Evolutionary conservation across 176 grass and related monocot species (phyloP).

Genomic region (Carex parvula): DNA sequence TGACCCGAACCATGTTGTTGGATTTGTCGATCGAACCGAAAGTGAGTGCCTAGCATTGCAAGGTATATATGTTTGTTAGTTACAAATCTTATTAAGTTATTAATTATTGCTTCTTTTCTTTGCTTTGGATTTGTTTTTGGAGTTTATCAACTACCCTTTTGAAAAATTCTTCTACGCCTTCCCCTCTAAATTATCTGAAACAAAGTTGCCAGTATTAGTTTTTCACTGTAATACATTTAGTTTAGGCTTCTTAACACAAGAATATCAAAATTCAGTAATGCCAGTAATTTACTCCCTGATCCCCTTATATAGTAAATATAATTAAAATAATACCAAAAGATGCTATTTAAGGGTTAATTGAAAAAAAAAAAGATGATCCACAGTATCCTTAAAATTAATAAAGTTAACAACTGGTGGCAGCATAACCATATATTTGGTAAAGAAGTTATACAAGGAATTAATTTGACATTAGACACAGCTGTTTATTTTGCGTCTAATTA

Average conservation of each 20-base stretch:
- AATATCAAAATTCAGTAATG: neutral
- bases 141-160: neutral
- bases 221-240: too few species aligned
- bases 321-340: neutral
- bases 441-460: neutral
- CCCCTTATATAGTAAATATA: too few species aligned
- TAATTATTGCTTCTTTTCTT: neutral
- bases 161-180: too few species aligned
- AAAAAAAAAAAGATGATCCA: neutral
- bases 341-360: neutral
- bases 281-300: too few species aligned
- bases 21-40: slow-evolving; percentile 34
- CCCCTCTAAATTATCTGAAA: too few species aligned
- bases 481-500: neutral
- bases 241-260: neutral
- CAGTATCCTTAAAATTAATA: neutral
- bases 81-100: neutral
- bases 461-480: slow-evolving; percentile 14
- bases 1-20: slow-evolving; percentile 41
- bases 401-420: neutral
- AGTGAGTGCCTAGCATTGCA: slow-evolving; percentile 48
- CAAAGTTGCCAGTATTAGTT: too few species aligned
- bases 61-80: slow-evolving; percentile 20
- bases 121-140: neutral
- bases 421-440: neutral